phyloP scores from a whole-genome alignment of 768 basidiomycete species.

The Rhizopogon rudus region DNA sequence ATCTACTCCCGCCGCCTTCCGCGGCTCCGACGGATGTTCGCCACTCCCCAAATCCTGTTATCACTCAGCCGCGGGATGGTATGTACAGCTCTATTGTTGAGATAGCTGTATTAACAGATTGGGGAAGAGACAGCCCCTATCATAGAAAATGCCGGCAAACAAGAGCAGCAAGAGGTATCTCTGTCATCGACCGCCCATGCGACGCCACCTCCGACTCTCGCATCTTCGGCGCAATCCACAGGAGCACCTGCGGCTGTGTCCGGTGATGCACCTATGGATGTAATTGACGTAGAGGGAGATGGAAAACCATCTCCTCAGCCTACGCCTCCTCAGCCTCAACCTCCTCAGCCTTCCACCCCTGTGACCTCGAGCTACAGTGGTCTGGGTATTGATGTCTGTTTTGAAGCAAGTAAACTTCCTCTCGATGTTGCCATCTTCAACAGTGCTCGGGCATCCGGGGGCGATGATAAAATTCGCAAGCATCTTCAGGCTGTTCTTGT shows the following conservation, averaged over 20 bases:
- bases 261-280: constrained; percentile 34
- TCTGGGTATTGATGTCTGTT: constrained; percentile 68
- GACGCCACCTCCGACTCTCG: constrained; percentile 21
- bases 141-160: constrained; percentile 21
- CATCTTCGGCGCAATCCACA: constrained; percentile 8
- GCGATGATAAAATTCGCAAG: constrained; percentile 86
- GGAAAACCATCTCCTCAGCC: constrained; percentile 25
- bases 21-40: constrained; percentile 21
- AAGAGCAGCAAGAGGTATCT: constrained; percentile 31
- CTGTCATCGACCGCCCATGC: constrained; percentile 28
- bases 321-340: constrained; percentile 19
- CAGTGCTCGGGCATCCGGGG: constrained; percentile 80
- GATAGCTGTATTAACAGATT: neutral
- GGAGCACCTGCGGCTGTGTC: constrained; percentile 9
- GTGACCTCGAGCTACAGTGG: constrained; percentile 34
- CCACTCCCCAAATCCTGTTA: constrained; percentile 15
- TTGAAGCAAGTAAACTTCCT: constrained; percentile 86
- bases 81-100: neutral
- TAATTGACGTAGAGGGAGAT: constrained; percentile 47
- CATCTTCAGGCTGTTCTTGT: constrained; percentile 85
- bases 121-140: constrained; percentile 18
- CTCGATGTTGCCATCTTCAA: constrained; percentile 93
- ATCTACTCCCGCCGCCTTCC: constrained; percentile 47
- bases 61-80: constrained; percentile 25
- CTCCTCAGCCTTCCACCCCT: constrained; percentile 12